Evolutionary conservation across 441 rosid species (phyloP).

Genomic region (Populus hybrid): DNA sequence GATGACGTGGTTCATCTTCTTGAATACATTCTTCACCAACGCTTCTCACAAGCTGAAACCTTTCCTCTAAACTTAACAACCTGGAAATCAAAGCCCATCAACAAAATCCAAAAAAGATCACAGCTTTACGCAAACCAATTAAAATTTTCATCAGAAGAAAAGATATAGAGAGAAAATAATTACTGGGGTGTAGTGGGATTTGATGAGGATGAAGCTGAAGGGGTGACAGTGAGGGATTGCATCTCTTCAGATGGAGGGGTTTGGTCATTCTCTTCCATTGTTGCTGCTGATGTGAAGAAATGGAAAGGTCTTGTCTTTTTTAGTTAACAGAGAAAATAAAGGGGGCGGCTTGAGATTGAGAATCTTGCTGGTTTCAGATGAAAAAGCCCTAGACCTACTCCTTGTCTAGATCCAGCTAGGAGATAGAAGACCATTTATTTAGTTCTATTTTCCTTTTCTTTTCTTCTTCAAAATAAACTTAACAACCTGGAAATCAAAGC

Average conservation of each 20-base stretch:
- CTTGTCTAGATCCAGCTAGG: no score
- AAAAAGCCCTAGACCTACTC: neutral
- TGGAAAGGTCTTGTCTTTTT: neutral
- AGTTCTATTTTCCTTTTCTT: no score
- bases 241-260: conserved; percentile 22
- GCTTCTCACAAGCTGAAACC: conserved; percentile 59
- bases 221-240: conserved; percentile 36
- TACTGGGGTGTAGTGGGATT: neutral
- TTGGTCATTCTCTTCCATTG: conserved; percentile 16
- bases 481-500: conserved; percentile 1
- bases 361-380: neutral
- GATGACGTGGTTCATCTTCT: conserved; percentile 68
- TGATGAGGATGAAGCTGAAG: conserved; percentile 20
- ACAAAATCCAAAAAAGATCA: neutral
- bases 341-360: neutral
- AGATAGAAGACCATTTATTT: no score
- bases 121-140: neutral
- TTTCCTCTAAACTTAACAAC: conserved; percentile 50
- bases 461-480: conserved; percentile 18
- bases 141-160: neutral
- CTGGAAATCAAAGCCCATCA: conserved; percentile 2
- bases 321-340: neutral
- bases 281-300: neutral
- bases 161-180: neutral
- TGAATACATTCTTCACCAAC: conserved; percentile 74